Evolutionary conservation across 352 stramenopile species (phyloP).

Genomic region (Sclerospora graminicola): DNA sequence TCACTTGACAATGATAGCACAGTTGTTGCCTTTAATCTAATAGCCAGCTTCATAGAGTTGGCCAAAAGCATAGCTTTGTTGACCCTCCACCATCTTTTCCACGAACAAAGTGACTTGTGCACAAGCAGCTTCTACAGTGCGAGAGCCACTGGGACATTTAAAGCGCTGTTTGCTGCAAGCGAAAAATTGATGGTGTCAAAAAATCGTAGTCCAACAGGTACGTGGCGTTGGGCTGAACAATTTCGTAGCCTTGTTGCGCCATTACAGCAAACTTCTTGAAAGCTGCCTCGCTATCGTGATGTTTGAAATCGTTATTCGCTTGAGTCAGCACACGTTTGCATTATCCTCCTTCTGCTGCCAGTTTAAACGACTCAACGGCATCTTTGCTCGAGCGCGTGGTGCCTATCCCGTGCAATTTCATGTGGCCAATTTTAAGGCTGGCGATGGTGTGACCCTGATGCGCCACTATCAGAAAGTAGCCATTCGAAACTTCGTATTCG

Average conservation of each 20-base stretch:
- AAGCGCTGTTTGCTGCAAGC: slow-evolving; percentile 56
- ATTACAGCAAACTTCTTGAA: slow-evolving; percentile 87
- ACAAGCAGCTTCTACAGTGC: too few species aligned
- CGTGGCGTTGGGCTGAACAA: slow-evolving; percentile 88
- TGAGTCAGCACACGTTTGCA: slow-evolving; percentile 66
- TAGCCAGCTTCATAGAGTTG: too few species aligned
- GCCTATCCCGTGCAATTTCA: slow-evolving; percentile 83
- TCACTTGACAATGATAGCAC: too few species aligned
- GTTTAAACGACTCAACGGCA: slow-evolving; percentile 82
- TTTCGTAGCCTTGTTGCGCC: slow-evolving; percentile 87
- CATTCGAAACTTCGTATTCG: slow-evolving; percentile 74
- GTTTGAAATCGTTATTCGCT: slow-evolving; percentile 65
- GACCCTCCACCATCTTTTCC: too few species aligned
- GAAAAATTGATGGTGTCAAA: slow-evolving; percentile 37
- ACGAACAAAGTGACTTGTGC: too few species aligned
- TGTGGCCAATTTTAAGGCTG: slow-evolving; percentile 84
- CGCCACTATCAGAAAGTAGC: slow-evolving; percentile 82
- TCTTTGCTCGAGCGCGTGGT: slow-evolving; percentile 68
- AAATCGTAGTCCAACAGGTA: slow-evolving; percentile 81
- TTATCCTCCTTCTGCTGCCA: slow-evolving; percentile 82
- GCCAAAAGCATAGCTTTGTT: too few species aligned
- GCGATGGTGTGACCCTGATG: too few species aligned
- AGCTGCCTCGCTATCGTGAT: slow-evolving; percentile 73
- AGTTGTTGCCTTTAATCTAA: too few species aligned
- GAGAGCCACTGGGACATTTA: slow-evolving; percentile 71